Base-by-base conservation (phyloP, 176 grass and related monocot genomes). In the Otatea glauca region DNA sequence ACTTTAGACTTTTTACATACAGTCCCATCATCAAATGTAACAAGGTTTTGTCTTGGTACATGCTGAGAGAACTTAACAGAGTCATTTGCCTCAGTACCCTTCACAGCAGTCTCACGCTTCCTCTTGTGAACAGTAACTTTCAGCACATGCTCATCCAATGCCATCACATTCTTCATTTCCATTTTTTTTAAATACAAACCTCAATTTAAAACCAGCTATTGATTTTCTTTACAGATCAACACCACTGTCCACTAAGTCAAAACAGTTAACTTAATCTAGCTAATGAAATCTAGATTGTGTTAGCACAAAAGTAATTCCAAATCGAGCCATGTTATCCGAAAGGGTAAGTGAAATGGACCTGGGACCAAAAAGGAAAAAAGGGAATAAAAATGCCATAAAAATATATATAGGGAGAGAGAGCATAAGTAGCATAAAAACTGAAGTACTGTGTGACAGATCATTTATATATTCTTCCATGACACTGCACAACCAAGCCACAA, bases 121-220 rank as follows among this genome's bases (percentile, higher is more conserved):
- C 90, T 75, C 74, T 94, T 94, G 44, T 72, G 81, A 80, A 53
- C 13, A 75, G 25, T 64, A 49, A 49, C 44, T 45, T 79, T 75
- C 32, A 64, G 73, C 41, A 65, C 65, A 81, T 79, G 81, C 27
- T 86, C 88, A 92, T 76, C 85, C 87, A 72, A 85, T 61, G 67
- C 55, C 78, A 72, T 88, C 83, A 23, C 69, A 68, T 88, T 86
- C 85, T 32, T 92, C 79, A 5, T 82, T 77, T 88, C 92, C 92
- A 94, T 94, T 86, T 90, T 72, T 72, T 84, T 66, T 79, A 3
- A 80, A 73, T 29, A 90, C 50, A 78, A 62, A 70, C 85, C 78
- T 64, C 27, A 65, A 79, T 17, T 17, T 64, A 71, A 25, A 72
- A 88, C 85, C 24, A 76, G 74, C 48, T 64, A 62, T 39, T 68